These are phyloP conservation scores for Triticum dicoccoides DNA, from an alignment of 176 grass and related monocot species.

Conservation along the genomic window DNA sequence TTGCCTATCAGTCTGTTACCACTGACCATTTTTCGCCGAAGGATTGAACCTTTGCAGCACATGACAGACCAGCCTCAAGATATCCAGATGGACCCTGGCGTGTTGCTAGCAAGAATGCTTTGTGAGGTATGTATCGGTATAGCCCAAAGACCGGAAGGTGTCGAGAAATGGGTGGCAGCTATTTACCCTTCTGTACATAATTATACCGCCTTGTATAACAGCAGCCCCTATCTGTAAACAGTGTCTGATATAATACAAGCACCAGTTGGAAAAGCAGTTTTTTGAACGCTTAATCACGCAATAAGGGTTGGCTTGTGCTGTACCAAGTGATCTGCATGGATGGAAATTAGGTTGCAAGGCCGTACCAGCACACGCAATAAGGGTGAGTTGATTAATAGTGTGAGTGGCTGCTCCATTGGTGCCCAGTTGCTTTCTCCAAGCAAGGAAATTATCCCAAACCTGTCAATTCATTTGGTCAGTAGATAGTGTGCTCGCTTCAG, in stretches of 20 bases:
- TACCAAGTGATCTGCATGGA: not conserved
- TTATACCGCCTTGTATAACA: constrained; percentile 12
- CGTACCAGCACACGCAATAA: not conserved
- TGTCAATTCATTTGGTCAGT: constrained; percentile 11
- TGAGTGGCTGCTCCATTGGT: constrained; percentile 34
- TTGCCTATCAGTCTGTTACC: not conserved
- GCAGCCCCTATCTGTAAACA: constrained; percentile 20
- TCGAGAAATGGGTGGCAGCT: not conserved
- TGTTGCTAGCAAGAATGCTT: not conserved
- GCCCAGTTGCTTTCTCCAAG: constrained; percentile 33
- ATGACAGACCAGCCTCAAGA: not conserved
- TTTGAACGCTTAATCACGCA: not conserved
- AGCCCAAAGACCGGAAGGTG: not conserved
- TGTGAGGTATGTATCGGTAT: not conserved
- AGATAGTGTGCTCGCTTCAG: not conserved
- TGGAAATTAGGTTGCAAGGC: not conserved
- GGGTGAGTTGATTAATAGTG: not conserved
- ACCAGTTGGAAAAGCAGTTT: not conserved
- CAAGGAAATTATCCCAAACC: constrained; percentile 14
- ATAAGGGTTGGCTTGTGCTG: not conserved
- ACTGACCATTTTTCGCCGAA: not conserved
- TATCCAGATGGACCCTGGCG: not conserved
- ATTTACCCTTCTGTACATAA: not conserved
- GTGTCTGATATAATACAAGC: not conserved
- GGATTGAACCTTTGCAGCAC: not conserved